Base-by-base conservation (phyloP, 1,139 yeast genomes). In the Geotrichum australiense region DNA sequence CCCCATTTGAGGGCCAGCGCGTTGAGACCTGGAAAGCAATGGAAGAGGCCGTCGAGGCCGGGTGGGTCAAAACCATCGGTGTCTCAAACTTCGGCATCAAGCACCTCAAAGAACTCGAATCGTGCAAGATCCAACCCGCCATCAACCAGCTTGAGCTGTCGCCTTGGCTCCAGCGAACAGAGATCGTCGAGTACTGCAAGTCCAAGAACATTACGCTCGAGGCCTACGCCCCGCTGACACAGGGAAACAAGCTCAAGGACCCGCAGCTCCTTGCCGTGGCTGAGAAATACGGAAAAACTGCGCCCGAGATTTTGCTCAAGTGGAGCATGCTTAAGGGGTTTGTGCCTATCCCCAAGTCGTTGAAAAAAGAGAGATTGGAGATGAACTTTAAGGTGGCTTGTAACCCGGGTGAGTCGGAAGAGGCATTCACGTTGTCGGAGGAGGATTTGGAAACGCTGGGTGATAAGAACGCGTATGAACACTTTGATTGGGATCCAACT, bases 171-270 rank as follows among this genome's bases (percentile, higher is more conserved):
- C 79, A 57, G 30, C 57, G 56, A 52, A 65, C 67, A 30, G 80
- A 80, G 29, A 61, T 81, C 42, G 75, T 77, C 3, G 70, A 72
- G 29, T 79, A 64, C 61, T 78, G 82, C 48, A 61, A 66, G 36
- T 47, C 63, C 40, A 56, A 74, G 53, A 69, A 73, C 59, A 69
- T 81, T 26, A 59, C 69, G 5, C 71, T 76, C 6, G 82, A 80
- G 57, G 87, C 91, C 0, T 83, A 73, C 59, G 74, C 84, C 3
- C 91, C 94, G 11, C 66, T 80, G 54, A 78, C 84, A 1, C 78
- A 75, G 46, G 82, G 86, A 4, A 57, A 61, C 41, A 72, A 74
- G 52, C 56, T 77, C 19, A 18, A 25, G 12, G 80, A 78, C 51
- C 74, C 78, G 4, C 70, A 65, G 35, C 53, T 78, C 43, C 52